Evolutionary conservation across 495 filamentous ascomycete genomes (phyloP).

Genomic region (Penicillium crystallinum): DNA sequence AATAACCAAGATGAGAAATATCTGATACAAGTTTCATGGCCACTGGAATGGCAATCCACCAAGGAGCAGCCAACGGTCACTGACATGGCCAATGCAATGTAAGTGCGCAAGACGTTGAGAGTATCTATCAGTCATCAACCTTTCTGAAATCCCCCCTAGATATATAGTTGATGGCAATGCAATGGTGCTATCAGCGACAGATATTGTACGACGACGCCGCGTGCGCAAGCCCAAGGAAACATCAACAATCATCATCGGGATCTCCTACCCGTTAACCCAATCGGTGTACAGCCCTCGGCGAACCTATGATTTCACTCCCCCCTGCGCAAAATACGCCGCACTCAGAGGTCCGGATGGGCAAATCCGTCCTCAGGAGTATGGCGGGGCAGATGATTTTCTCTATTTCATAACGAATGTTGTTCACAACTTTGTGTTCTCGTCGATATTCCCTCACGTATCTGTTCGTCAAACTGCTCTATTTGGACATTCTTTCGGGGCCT

Average conservation of each 20-base stretch:
- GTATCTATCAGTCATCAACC: not conserved
- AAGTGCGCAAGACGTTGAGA: not conserved
- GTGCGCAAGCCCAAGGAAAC: not conserved
- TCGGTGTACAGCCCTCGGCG: slow-evolving; percentile 17
- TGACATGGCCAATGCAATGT: slow-evolving; percentile 13
- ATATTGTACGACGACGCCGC: slow-evolving; percentile 14
- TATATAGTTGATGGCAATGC: slow-evolving; percentile 24
- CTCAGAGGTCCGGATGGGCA: slow-evolving; percentile 11
- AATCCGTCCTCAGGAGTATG: slow-evolving; percentile 1
- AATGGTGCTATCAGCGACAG: slow-evolving; percentile 17
- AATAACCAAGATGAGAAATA: slow-evolving; percentile 5
- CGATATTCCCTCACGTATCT: slow-evolving; percentile 12
- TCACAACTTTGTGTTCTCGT: slow-evolving; percentile 6
- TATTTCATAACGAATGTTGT: slow-evolving; percentile 10
- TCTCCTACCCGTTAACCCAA: slow-evolving; percentile 19
- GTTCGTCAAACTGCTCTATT: slow-evolving; percentile 14
- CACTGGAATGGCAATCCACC: slow-evolving; percentile 10
- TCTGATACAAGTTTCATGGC: slow-evolving; percentile 21
- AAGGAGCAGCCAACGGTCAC: not conserved
- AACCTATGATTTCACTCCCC: slow-evolving; percentile 18
- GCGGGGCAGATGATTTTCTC: slow-evolving; percentile 19
- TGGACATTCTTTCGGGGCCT: slow-evolving; percentile 20
- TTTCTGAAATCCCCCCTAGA: not conserved
- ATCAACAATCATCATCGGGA: slow-evolving; percentile 14
- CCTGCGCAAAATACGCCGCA: slow-evolving; percentile 11